phyloP scores from a whole-genome alignment of 176 grass and related monocot genomes.

The Triticum aestivum region IWGSC_CS_RefSeq_v2.1 NC_057797.1:758294694-758295193 shows the following conservation, averaged over 20 bases:
- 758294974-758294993: background rate
- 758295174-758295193: background rate
- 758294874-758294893: background rate
- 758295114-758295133: background rate
- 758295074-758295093: background rate
- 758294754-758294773: background rate
- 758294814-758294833: background rate
- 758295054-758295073: background rate
- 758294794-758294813: background rate
- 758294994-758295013: constrained; percentile 3
- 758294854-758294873: background rate
- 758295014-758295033: background rate
- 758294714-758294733: background rate
- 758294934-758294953: constrained; percentile 7
- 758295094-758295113: background rate
- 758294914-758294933: background rate
- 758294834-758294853: background rate
- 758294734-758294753: background rate
- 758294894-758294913: background rate
- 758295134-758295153: constrained; percentile 1
- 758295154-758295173: constrained; percentile 9
- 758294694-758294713: background rate
- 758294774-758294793: background rate
- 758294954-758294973: background rate
- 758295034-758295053: background rate